Evolutionary conservation across 805 yeast genomes (phyloP).

Genomic region (Scheffersomyces coipomensis): DNA sequence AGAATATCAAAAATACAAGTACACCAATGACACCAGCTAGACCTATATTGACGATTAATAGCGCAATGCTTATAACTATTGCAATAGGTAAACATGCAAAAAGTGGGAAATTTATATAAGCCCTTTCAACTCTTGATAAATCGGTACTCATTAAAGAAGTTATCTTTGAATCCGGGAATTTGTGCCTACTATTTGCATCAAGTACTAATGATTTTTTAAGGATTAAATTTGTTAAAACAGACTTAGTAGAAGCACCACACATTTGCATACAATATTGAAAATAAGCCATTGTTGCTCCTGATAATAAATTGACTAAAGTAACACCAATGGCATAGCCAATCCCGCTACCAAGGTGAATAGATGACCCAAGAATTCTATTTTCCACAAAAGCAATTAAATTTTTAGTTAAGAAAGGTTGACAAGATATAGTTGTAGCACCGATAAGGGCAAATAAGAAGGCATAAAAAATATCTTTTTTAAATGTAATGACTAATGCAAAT

Average conservation of each 20-base stretch:
- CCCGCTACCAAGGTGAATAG: constrained; percentile 19
- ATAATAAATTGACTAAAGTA: constrained; percentile 8
- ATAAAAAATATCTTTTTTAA: constrained; percentile 15
- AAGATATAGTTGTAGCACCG: constrained; percentile 4
- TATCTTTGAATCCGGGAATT: constrained; percentile 62
- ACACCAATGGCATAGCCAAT: constrained; percentile 35
- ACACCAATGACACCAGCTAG: constrained; percentile 68
- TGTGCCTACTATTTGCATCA: constrained; percentile 51
- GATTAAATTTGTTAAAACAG: constrained; percentile 66
- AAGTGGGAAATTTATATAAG: constrained; percentile 59
- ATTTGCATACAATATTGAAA: constrained; percentile 55
- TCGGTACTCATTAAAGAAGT: constrained; percentile 77
- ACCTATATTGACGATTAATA: constrained; percentile 65
- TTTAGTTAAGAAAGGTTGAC: constrained; percentile 23
- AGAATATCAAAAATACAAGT: constrained; percentile 42
- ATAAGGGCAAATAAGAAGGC: constrained; percentile 10
- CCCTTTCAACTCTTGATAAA: constrained; percentile 70
- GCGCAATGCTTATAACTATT: constrained; percentile 55
- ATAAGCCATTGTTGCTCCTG: constrained; percentile 44
- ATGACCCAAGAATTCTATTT: constrained; percentile 15
- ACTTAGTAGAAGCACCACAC: constrained; percentile 64
- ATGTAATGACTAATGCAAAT: constrained; percentile 20
- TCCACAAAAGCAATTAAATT: constrained; percentile 31
- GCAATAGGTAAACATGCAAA: constrained; percentile 60
- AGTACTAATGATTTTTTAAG: constrained; percentile 62